Conservation (phyloP, 1,284 basidiomycete genomes). For the Irpex lacteus region DNA sequence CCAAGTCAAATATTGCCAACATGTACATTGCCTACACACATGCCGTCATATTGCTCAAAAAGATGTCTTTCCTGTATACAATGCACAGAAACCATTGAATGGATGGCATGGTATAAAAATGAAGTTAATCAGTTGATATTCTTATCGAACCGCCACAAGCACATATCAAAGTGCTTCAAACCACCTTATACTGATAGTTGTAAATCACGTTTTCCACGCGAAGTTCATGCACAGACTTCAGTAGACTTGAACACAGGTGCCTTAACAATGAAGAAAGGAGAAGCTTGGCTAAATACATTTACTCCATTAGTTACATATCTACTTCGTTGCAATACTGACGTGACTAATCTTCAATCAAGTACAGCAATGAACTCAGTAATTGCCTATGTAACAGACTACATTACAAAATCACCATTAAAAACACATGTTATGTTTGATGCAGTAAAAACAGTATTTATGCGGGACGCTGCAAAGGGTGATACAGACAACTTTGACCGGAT, state of each 20-base stretch:
- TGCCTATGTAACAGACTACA: slow-evolving; percentile 38
- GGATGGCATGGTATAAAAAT: slow-evolving; percentile 2
- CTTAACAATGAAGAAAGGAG: slow-evolving; percentile 32
- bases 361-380: too few species aligned
- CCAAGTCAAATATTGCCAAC: slow-evolving; percentile 3
- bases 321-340: slow-evolving; percentile 31
- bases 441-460: slow-evolving; percentile 25
- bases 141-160: slow-evolving; percentile 15
- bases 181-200: slow-evolving; percentile 18
- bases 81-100: background rate
- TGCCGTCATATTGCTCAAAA: too few species aligned
- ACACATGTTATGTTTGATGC: slow-evolving; percentile 34
- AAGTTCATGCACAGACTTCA: slow-evolving; percentile 15
- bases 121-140: slow-evolving; percentile 13
- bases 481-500: background rate
- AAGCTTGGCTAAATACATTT: slow-evolving; percentile 34
- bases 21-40: background rate
- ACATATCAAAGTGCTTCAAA: slow-evolving; percentile 5
- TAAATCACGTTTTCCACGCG: slow-evolving; percentile 31
- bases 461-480: slow-evolving; percentile 17
- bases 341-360: too few species aligned
- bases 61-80: background rate
- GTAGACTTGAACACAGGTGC: slow-evolving; percentile 27
- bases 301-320: slow-evolving; percentile 30
- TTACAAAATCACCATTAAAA: slow-evolving; percentile 35